Conservation (phyloP, 768 basidiomycete species). For the Pleurotus cornucopiae region DNA sequence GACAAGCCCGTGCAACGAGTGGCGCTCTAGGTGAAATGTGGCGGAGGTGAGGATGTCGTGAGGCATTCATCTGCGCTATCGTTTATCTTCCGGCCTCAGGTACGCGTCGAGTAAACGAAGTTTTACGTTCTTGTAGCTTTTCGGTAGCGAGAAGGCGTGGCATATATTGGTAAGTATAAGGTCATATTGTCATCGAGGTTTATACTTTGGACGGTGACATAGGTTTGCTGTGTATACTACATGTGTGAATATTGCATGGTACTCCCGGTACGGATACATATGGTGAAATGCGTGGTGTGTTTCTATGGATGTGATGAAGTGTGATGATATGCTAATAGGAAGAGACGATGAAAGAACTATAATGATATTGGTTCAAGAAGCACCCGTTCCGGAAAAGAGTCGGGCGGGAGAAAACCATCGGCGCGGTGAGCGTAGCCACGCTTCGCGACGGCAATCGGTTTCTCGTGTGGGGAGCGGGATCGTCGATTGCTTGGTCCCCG, state of each 20-base stretch:
- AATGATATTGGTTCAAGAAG: constrained; percentile 17
- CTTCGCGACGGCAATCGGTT: constrained; percentile 26
- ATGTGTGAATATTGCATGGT: neutral
- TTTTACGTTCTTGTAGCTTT: no score
- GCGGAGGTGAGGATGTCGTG: no score
- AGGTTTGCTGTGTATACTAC: no score
- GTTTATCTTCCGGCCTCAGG: no score
- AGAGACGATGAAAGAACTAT: neutral
- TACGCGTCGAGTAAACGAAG: no score
- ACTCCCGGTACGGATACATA: neutral
- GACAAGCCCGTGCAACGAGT: no score
- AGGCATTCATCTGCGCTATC: no score
- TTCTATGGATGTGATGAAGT: neutral
- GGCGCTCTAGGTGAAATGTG: no score
- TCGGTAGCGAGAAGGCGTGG: no score
- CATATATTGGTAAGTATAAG: no score
- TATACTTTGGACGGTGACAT: no score
- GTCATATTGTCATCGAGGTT: no score
- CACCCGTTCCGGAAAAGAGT: constrained; percentile 41
- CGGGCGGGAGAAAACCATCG: constrained; percentile 54
- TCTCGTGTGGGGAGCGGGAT: constrained; percentile 21
- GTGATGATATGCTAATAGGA: neutral
- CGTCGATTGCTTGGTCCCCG: constrained; percentile 19
- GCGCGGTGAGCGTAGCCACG: constrained; percentile 33
- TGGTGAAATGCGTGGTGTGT: neutral